A percentile compares a stretch with the other conserved stretches of the same genome.
These are phyloP conservation scores for Solidago caesia DNA, from an alignment of 129 eudicot species.

Conservation along the genomic window DNA sequence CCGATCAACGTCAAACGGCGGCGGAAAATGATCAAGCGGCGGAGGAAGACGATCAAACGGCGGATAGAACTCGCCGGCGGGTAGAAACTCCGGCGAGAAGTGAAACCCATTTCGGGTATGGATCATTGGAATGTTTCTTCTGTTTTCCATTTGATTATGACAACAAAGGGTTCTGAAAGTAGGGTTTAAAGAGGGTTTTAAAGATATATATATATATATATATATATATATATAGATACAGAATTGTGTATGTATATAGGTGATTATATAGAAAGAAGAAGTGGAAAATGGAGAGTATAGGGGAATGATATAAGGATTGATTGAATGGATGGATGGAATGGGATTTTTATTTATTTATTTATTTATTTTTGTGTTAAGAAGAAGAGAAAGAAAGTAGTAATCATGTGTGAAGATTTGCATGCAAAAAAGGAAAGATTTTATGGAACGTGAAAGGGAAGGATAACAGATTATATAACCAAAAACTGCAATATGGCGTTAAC, in stretches of 20 bases:
- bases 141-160: no score
- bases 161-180: no score
- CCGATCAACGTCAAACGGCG: slow-evolving; percentile 24
- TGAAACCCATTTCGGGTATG: no score
- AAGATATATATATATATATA: no score
- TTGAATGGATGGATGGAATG: no score
- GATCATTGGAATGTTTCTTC: no score
- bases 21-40: background rate
- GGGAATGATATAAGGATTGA: no score
- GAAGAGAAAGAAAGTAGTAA: background rate
- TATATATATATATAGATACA: no score
- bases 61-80: background rate
- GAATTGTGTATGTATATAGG: no score
- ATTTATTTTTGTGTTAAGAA: background rate
- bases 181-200: no score
- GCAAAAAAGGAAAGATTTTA: slow-evolving; percentile 51
- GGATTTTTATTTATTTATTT: background rate
- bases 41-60: background rate
- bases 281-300: no score
- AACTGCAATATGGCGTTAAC: slow-evolving; percentile 33
- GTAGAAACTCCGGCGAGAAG: background rate
- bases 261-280: no score
- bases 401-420: slow-evolving; percentile 28
- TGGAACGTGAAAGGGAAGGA: slow-evolving; percentile 39
- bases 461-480: slow-evolving; percentile 26